Conservation (phyloP, 2,329 filamentous ascomycete species). For the Sporothrix dimorphospora region DNA sequence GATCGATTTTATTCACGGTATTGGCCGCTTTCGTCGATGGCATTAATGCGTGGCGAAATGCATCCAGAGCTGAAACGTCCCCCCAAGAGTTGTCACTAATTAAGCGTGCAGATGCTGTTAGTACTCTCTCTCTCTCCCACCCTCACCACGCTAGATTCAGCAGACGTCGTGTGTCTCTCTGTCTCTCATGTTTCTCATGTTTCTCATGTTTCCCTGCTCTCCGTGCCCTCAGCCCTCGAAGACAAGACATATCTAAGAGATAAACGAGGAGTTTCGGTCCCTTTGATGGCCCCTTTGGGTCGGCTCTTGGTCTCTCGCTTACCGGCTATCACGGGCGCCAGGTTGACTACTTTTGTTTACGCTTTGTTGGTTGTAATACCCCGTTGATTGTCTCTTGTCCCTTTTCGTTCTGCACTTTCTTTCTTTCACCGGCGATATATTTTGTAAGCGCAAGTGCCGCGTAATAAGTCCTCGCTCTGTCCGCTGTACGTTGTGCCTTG, state of each 20-base stretch:
- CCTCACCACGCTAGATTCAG: neutral
- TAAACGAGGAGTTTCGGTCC: neutral
- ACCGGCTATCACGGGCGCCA: neutral
- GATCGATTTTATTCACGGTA: neutral
- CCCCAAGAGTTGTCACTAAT: neutral
- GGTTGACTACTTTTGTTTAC: neutral
- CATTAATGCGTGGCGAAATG: slow-evolving; percentile 19
- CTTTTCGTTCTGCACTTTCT: neutral
- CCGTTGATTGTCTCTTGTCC: neutral
- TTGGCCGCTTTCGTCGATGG: slow-evolving; percentile 12
- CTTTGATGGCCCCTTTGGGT: neutral
- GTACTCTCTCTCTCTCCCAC: neutral
- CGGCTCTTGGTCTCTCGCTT: neutral
- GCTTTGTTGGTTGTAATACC: neutral
- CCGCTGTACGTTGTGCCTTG: neutral
- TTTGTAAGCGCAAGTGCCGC: neutral
- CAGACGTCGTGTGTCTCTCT: neutral
- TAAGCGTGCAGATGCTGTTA: neutral
- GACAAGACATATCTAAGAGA: neutral
- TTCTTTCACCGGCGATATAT: neutral
- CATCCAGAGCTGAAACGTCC: slow-evolving; percentile 6
- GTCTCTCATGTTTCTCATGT: neutral
- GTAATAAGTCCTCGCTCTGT: neutral
- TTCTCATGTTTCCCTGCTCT: neutral
- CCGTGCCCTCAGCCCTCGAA: neutral